phyloP scores from a whole-genome alignment of 257 asterid genomes.

The Ligustrum vulgare region DNA sequence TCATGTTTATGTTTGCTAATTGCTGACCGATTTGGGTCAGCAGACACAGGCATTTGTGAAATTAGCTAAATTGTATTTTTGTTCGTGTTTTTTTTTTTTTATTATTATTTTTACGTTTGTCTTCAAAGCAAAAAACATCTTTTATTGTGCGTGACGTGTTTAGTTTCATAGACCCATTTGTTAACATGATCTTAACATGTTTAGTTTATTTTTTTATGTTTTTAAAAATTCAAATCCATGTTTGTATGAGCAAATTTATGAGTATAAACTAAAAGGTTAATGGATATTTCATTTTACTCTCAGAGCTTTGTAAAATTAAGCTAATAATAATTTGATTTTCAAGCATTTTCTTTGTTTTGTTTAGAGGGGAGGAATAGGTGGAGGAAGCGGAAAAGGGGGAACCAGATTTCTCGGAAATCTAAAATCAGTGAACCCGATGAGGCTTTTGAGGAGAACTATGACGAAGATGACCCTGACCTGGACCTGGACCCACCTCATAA shows the following conservation, averaged over 20 bases:
- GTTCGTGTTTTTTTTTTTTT: too few relatives aligned
- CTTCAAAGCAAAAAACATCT: neutral
- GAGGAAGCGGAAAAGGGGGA: constrained; percentile 92
- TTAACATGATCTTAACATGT: neutral
- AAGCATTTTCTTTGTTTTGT: constrained; percentile 7
- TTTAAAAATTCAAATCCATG: neutral
- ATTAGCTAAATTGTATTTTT: constrained; percentile 13
- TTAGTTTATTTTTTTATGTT: neutral
- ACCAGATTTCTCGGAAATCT: constrained; percentile 55
- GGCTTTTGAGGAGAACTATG: constrained; percentile 73
- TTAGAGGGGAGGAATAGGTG: constrained; percentile 78
- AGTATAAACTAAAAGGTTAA: neutral
- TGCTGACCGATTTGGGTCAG: too few relatives aligned
- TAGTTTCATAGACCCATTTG: neutral
- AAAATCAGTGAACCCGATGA: constrained; percentile 66
- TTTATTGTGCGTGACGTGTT: neutral
- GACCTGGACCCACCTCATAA: constrained; percentile 57
- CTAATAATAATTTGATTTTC: constrained; percentile 3
- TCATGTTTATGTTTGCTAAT: too few relatives aligned
- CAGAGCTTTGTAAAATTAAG: constrained; percentile 2
- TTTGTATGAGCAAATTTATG: neutral
- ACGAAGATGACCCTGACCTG: constrained; percentile 65
- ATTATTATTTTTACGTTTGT: neutral
- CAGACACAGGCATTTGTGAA: constrained; percentile 16
- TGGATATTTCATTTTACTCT: neutral